These are phyloP conservation scores for Wallacemonas sp. DNA, from an alignment of 208 protist species.

Conservation along the genomic window DNA sequence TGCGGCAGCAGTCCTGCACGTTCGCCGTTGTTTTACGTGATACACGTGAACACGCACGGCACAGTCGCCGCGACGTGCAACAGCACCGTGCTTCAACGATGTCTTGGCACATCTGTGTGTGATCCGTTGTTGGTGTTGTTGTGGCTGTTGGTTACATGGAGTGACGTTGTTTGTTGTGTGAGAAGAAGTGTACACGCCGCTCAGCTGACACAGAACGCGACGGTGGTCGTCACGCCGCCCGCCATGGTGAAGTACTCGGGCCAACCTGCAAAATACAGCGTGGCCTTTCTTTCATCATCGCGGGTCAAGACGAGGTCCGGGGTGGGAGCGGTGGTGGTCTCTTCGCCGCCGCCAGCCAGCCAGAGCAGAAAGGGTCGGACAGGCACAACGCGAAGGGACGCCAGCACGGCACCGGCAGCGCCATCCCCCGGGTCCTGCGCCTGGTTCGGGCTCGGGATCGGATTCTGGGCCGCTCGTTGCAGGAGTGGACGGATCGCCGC, in stretches of 20 bases:
- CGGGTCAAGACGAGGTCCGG: not conserved
- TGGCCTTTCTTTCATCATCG: constrained; percentile 20
- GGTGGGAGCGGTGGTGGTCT: not conserved
- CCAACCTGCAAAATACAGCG: constrained; percentile 38
- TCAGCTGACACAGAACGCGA: constrained; percentile 18
- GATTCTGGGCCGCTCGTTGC: not conserved
- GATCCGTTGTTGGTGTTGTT: no score
- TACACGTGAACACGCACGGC: no score
- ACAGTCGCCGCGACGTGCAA: no score
- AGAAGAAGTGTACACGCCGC: not conserved
- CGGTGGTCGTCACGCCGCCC: constrained; percentile 7
- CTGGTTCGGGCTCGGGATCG: not conserved
- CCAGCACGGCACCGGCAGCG: not conserved
- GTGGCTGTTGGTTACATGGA: no score
- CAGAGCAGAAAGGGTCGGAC: not conserved
- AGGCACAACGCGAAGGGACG: not conserved
- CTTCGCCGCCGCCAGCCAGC: not conserved
- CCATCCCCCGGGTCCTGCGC: not conserved
- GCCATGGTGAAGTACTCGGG: constrained; percentile 27
- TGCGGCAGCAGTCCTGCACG: no score
- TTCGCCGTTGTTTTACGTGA: no score
- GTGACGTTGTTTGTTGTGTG: no score
- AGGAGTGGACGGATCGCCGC: not conserved
- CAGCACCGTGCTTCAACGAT: no score
- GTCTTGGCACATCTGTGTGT: no score